These are phyloP conservation scores for Graphiopsis chlorocephala DNA, from an alignment of 2,329 filamentous ascomycete genomes.

Conservation along the genomic window DNA sequence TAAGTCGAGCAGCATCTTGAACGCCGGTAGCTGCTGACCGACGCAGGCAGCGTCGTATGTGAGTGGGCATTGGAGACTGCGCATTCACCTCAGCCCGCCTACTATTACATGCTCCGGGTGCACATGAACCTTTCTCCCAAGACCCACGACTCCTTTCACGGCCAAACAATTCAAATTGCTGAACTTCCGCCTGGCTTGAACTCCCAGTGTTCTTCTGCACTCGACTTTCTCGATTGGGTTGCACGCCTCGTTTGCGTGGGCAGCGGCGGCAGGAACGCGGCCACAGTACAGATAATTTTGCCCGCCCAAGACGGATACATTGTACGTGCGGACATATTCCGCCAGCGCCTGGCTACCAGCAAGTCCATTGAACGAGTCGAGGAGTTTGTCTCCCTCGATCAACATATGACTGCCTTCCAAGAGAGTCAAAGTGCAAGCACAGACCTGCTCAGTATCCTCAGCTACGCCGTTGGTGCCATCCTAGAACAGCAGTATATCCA, in stretches of 20 bases:
- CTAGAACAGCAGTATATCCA: background rate
- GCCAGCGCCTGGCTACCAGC: background rate
- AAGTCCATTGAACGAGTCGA: background rate
- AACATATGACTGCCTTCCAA: background rate
- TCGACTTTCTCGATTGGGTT: background rate
- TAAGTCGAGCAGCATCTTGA: background rate
- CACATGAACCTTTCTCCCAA: background rate
- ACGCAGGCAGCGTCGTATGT: background rate
- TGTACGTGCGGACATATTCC: background rate
- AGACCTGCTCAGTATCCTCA: background rate
- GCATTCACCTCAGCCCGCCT: background rate
- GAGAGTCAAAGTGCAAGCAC: background rate
- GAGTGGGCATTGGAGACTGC: background rate
- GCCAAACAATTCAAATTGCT: background rate
- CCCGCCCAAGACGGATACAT: background rate
- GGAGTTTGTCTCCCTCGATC: background rate
- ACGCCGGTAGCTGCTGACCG: background rate
- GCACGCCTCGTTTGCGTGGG: background rate
- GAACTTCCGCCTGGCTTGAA: background rate
- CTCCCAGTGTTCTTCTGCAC: background rate
- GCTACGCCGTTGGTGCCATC: background rate
- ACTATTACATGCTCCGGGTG: background rate
- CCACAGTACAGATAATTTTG: background rate
- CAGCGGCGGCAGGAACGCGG: background rate
- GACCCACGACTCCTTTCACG: background rate